Conservation (phyloP, 306 rosid species). For the Dalbergia cultrata region DNA sequence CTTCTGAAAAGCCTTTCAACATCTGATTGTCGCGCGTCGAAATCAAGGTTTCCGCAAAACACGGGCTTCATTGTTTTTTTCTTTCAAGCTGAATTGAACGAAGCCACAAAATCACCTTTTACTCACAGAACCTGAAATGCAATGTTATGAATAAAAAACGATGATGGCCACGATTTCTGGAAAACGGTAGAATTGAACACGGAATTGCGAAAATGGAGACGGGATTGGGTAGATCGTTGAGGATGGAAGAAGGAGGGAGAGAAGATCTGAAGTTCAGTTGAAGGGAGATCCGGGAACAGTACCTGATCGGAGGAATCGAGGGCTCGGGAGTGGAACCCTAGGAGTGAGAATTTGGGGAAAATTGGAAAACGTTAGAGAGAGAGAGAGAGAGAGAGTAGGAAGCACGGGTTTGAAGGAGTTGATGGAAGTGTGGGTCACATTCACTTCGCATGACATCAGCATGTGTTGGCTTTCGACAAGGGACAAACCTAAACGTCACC, state of each 20-base stretch:
- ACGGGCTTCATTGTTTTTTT: constrained; percentile 65
- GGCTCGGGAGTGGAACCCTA: constrained; percentile 50
- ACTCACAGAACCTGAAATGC: constrained; percentile 44
- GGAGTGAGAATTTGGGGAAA: constrained; percentile 22
- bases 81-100: constrained; percentile 37
- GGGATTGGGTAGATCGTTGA: constrained; percentile 18
- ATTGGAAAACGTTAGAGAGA: not conserved
- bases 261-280: constrained; percentile 38
- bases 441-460: not conserved
- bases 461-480: not conserved
- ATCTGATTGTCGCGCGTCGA: constrained; percentile 80
- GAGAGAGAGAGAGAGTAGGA: not conserved
- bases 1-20: constrained; percentile 79
- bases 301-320: constrained; percentile 48
- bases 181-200: constrained; percentile 16
- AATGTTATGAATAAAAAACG: constrained; percentile 21
- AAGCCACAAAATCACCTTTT: constrained; percentile 23
- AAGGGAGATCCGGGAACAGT: constrained; percentile 29
- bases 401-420: not conserved
- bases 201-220: not conserved
- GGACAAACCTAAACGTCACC: not conserved
- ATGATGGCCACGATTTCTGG: not conserved
- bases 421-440: not conserved
- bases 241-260: not conserved
- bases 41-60: constrained; percentile 84